phyloP scores from a whole-genome alignment of 805 yeast species.

The Candida montana region DNA sequence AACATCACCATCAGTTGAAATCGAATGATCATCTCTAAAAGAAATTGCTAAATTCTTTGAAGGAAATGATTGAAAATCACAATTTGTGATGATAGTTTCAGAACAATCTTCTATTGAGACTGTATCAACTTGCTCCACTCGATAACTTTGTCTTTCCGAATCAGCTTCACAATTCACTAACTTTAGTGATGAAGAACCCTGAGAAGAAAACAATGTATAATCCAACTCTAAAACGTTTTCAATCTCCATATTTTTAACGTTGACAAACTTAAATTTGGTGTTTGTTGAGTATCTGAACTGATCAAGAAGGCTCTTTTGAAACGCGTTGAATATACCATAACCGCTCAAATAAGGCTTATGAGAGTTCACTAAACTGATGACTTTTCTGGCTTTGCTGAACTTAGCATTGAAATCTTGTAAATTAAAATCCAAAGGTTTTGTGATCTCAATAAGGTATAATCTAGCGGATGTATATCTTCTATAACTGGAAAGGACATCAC shows the following conservation, averaged over 20 bases:
- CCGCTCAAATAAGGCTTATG: not conserved
- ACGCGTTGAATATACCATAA: not conserved
- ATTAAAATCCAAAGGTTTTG: not conserved
- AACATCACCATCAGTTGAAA: not conserved
- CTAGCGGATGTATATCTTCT: conserved; percentile 1
- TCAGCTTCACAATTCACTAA: not conserved
- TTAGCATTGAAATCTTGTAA: not conserved
- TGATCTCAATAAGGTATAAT: conserved; percentile 6
- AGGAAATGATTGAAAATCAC: not conserved
- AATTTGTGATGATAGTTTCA: not conserved
- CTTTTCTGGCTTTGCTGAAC: conserved; percentile 4
- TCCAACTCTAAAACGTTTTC: not conserved
- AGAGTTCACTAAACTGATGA: not conserved
- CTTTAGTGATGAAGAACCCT: not conserved
- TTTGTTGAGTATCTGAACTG: not conserved
- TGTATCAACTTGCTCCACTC: not conserved
- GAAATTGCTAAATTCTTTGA: not conserved
- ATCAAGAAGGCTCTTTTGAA: not conserved
- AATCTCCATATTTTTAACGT: not conserved
- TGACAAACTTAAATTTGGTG: conserved; percentile 3
- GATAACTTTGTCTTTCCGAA: not conserved
- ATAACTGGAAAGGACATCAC: conserved; percentile 1
- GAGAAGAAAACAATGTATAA: not conserved
- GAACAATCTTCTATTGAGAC: not conserved
- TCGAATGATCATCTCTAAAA: not conserved